Evolutionary conservation across 2,329 filamentous ascomycete genomes (phyloP), one percentile per base, ranked within the genome.

Genomic region (Diaporthe destruens): DNA sequence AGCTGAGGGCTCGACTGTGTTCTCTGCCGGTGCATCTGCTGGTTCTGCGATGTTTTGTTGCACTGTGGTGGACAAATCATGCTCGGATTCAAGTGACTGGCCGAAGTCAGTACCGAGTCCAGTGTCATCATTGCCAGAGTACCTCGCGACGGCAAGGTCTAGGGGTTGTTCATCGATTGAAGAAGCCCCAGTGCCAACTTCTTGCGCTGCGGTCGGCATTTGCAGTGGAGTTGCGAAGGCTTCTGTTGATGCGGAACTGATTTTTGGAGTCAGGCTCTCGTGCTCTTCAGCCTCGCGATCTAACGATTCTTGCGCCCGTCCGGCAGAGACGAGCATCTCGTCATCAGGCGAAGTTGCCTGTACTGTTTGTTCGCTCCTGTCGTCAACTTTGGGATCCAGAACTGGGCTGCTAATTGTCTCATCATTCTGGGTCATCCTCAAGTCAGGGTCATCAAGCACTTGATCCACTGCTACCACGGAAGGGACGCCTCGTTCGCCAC

Each of bases 81-180:
- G 36, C 12, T 73, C 72, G n/a, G 44, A 20, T 12, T 68, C 63
- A 53, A 74, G 70, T 23, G 70, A 75, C 49, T 74, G 74, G 56
- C 49, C 53, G 57, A 51, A 39, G 16, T 53, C 55, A 36, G 16
- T 23, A 29, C 61, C 75, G 77, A 73, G 74, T 77, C 79, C 34
- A 6, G 53, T 51, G 39, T 39, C 65, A 18, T 69, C 71, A 23
- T 74, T 51, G 51, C 69, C 61, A 11, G 66, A 63, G 39, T 72
- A 56, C 36, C 29, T 63, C 36, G 14, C n/a, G 8, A 32, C 44
- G 4, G 53, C 11, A 42, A 36, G 29, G 3, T 68, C 68, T 6
- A 71, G 36, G 1, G 61, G 53, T 6, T 73, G 54, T 18, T 32
- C 59, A 18, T 25, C 34, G 14, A 25, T 7, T 29, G 72, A 16